Percentiles rank a stretch among this genome's conserved stretches.
Conservation (phyloP, 495 filamentous ascomycete genomes). For the Cairneyella variabilis region DNA sequence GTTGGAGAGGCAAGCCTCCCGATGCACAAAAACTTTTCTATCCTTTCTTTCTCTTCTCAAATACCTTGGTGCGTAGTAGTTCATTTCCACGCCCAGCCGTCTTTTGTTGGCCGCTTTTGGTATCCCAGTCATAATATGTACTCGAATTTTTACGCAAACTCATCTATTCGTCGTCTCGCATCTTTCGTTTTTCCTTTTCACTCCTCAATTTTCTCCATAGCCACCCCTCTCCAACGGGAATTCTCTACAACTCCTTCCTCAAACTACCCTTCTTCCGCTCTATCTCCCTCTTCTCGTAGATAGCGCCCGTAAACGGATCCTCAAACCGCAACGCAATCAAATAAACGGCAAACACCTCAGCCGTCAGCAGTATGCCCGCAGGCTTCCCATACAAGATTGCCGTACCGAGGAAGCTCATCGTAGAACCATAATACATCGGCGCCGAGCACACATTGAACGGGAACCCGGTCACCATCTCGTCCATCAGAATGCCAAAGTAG, state of each 20-base stretch:
- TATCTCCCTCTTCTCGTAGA: slow-evolving; percentile 85
- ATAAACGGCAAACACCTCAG: slow-evolving; percentile 73
- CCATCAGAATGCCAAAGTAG: slow-evolving; percentile 98
- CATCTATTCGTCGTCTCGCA: background rate
- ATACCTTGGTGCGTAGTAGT: no score
- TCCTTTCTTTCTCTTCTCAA: no score
- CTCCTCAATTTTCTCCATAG: background rate
- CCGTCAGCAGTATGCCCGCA: slow-evolving; percentile 75
- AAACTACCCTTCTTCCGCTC: slow-evolving; percentile 42
- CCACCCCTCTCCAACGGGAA: no score
- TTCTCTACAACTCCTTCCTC: slow-evolving; percentile 40
- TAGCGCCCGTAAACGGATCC: slow-evolving; percentile 94
- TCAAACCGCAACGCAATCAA: slow-evolving; percentile 82
- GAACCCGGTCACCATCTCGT: slow-evolving; percentile 85
- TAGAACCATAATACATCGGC: slow-evolving; percentile 96
- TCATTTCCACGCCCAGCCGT: no score
- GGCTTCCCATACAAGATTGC: slow-evolving; percentile 88
- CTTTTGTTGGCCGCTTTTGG: no score
- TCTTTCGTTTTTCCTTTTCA: background rate
- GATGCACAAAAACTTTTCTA: no score
- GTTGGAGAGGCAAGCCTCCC: no score
- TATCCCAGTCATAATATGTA: slow-evolving; percentile 6
- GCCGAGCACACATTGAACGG: slow-evolving; percentile 91
- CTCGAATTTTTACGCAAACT: background rate
- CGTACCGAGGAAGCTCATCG: slow-evolving; percentile 85